phyloP scores from a whole-genome alignment of 2,329 filamentous ascomycete genomes.

The Aspergillus tubingensis region DNA sequence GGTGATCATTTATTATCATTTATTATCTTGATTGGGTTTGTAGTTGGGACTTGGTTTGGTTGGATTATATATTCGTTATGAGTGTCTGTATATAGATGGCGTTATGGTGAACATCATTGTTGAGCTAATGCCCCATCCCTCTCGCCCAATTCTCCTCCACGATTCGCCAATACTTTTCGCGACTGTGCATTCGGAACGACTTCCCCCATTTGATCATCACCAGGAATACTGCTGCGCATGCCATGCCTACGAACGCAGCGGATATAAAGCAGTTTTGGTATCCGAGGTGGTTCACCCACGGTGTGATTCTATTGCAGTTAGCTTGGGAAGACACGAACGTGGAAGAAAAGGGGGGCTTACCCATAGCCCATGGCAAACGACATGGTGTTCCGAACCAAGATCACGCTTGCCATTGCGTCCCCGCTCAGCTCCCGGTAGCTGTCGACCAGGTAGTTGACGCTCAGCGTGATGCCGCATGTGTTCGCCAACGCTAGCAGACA shows the following conservation, averaged over 20 bases:
- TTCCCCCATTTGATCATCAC: slow-evolving; percentile 46
- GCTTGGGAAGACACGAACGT: neutral
- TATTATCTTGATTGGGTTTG: no score
- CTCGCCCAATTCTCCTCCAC: slow-evolving; percentile 37
- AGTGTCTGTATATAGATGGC: neutral
- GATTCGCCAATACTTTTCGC: slow-evolving; percentile 41
- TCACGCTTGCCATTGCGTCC: slow-evolving; percentile 46
- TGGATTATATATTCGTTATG: neutral
- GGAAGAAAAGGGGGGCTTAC: slow-evolving; percentile 18
- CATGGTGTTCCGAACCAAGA: slow-evolving; percentile 52
- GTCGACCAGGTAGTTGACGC: slow-evolving; percentile 45
- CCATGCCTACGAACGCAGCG: slow-evolving; percentile 41
- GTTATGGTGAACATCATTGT: neutral
- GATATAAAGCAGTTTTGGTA: slow-evolving; percentile 51
- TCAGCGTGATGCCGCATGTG: slow-evolving; percentile 40
- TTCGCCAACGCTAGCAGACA: slow-evolving; percentile 44
- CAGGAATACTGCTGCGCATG: slow-evolving; percentile 40
- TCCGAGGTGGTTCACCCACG: slow-evolving; percentile 47
- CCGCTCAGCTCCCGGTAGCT: slow-evolving; percentile 45
- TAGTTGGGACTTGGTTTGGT: neutral
- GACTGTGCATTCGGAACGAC: slow-evolving; percentile 34
- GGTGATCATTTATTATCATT: neutral
- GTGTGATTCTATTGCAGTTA: slow-evolving; percentile 43
- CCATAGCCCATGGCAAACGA: slow-evolving; percentile 50
- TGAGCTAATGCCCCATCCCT: slow-evolving; percentile 34